Evolutionary conservation across 176 grass and related monocot genomes (phyloP), one percentile per base, ranked within the genome.

Genomic region (Ensete ventricosum): DNA sequence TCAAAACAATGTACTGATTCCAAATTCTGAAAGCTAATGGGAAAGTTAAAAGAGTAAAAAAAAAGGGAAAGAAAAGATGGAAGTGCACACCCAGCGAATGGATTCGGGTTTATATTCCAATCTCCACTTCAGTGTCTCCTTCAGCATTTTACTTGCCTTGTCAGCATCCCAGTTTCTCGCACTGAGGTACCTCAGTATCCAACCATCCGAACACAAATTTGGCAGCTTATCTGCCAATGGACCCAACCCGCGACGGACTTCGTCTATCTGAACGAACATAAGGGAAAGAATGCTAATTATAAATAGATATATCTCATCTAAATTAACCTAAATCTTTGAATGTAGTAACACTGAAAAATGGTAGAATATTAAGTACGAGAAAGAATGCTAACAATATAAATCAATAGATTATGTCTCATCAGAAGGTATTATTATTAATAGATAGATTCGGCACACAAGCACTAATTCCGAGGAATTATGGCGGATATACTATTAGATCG

Each of bases 81-180:
- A 10, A 29, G 63, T 50, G 21, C 84, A 79, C 78, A 93, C 87
- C 90, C 87, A 93, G 1, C 50, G 52, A 73, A 93, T 93, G 49
- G 58, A 69, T 83, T 93, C 87, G 22, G 90, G 90, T 25, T 83
- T 85, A 71, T 83, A 85, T 48, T 79, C 77, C 25, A 81, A 54
- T n/a, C 90, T 81, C 90, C 90, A 93, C 80, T 93, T 93, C 43
- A 93, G 59, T 25, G 82, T 81, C 69, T 79, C 65, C 81, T 93
- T 87, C 23, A 93, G 78, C 84, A 93, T 78, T 81, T 93, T 93
- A 87, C 73, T 89, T 7, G 84, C 80, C 80, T 93, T 93, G 53
- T 83, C 84, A 6, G 82, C 74, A 66, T 87, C 89, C 90, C 87
- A 93, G 71, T 71, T 93, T 76, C 84, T 89, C 24, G 90, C 84